Evolutionary conservation across 805 yeast genomes (phyloP).

Genomic region (Hanseniaspora lindneri): DNA sequence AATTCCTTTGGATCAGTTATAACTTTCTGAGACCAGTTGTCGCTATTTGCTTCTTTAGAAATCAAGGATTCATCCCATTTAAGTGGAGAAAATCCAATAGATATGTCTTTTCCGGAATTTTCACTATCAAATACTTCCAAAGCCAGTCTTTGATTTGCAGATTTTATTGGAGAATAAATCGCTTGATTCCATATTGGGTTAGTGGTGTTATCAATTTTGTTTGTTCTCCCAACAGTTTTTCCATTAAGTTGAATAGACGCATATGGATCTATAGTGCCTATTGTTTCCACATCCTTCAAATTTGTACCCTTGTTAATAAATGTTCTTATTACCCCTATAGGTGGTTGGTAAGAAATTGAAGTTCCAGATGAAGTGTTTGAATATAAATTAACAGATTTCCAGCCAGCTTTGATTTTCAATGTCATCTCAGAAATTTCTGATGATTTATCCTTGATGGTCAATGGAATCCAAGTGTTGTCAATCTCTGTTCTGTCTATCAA

Average conservation of each 20-base stretch:
- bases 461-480: conserved; percentile 65
- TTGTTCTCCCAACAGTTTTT: conserved; percentile 64
- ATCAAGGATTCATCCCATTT: conserved; percentile 50
- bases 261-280: conserved; percentile 91
- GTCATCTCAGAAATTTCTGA: conserved; percentile 49
- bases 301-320: conserved; percentile 57
- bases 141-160: conserved; percentile 69
- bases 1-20: conserved; percentile 48
- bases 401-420: conserved; percentile 51
- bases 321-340: conserved; percentile 82
- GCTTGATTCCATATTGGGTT: conserved; percentile 81
- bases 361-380: conserved; percentile 42
- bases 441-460: conserved; percentile 32
- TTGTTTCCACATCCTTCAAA: conserved; percentile 70
- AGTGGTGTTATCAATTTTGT: conserved; percentile 49
- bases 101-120: conserved; percentile 63
- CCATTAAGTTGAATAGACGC: conserved; percentile 69
- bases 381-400: conserved; percentile 76
- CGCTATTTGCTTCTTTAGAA: conserved; percentile 43
- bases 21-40: conserved; percentile 46
- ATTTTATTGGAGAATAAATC: conserved; percentile 68
- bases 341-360: conserved; percentile 76
- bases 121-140: conserved; percentile 91
- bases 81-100: conserved; percentile 72
- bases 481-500: conserved; percentile 67